Evolutionary conservation across 371 early-diverging fungal species (phyloP).

Genomic region (Rhizomucor miehei): DNA sequence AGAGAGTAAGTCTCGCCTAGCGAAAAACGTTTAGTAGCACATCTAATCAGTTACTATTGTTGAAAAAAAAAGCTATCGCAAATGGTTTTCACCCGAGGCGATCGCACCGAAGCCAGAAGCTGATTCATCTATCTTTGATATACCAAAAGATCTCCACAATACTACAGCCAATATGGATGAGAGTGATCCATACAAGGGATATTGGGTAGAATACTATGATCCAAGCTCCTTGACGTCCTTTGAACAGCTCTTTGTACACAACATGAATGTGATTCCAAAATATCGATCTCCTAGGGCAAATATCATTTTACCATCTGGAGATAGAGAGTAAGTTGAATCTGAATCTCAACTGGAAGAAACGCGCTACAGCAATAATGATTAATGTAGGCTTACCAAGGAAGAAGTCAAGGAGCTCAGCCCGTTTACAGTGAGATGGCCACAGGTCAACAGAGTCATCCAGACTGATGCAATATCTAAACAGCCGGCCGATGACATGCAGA

Average conservation of each 20-base stretch:
- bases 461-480: slow-evolving; percentile 3
- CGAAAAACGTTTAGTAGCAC: too few relatives aligned
- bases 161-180: slow-evolving; percentile 31
- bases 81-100: slow-evolving; percentile 59
- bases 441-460: slow-evolving; percentile 7
- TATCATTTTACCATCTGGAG: slow-evolving; percentile 17
- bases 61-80: slow-evolving; percentile 47
- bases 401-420: slow-evolving; percentile 48
- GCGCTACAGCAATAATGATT: background rate
- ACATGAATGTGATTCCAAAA: slow-evolving; percentile 81
- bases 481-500: slow-evolving; percentile 16
- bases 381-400: slow-evolving; percentile 22
- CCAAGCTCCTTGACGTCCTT: slow-evolving; percentile 74
- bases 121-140: slow-evolving; percentile 18
- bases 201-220: slow-evolving; percentile 81
- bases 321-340: slow-evolving; percentile 22
- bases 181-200: slow-evolving; percentile 46
- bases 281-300: slow-evolving; percentile 40
- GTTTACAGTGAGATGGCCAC: slow-evolving; percentile 34
- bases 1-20: too few relatives aligned
- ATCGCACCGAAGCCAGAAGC: slow-evolving; percentile 27
- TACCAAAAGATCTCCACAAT: slow-evolving; percentile 25
- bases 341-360: background rate
- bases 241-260: slow-evolving; percentile 72
- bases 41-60: background rate